A percentile compares a stretch with the other conserved stretches of the same genome.
Conservation (phyloP, 306 rosid genomes). For the Cyamopsis tetragonoloba region DNA sequence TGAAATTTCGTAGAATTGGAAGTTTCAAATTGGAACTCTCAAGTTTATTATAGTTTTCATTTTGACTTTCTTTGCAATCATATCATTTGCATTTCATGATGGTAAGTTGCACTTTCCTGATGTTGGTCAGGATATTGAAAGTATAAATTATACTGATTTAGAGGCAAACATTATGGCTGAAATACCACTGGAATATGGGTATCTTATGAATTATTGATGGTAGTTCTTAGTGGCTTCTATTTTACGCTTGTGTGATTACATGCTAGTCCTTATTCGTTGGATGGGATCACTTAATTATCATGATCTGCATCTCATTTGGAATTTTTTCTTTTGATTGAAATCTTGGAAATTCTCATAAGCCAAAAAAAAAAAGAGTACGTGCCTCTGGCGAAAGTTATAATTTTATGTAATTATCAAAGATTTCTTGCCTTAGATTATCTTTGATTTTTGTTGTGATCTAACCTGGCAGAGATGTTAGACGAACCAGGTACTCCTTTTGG, state of each 20-base stretch:
- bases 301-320: neutral
- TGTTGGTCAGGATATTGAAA: constrained; percentile 30
- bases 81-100: constrained; percentile 23
- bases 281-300: constrained; percentile 5
- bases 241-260: neutral
- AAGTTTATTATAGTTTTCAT: constrained; percentile 10
- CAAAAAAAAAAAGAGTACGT: neutral
- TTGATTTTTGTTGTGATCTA: constrained; percentile 20
- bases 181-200: constrained; percentile 17
- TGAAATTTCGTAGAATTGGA: neutral
- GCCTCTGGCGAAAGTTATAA: neutral
- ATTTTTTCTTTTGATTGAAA: neutral
- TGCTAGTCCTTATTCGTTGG: neutral
- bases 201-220: constrained; percentile 10
- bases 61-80: constrained; percentile 1
- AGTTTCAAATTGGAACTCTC: constrained; percentile 1
- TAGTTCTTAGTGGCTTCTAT: constrained; percentile 11
- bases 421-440: neutral
- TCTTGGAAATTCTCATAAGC: neutral
- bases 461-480: too few species aligned
- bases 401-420: neutral
- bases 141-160: constrained; percentile 8
- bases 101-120: constrained; percentile 32
- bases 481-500: too few species aligned
- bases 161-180: constrained; percentile 21